phyloP scores from a whole-genome alignment of 805 yeast genomes.

The Cyberlindnera sargentensis region DNA sequence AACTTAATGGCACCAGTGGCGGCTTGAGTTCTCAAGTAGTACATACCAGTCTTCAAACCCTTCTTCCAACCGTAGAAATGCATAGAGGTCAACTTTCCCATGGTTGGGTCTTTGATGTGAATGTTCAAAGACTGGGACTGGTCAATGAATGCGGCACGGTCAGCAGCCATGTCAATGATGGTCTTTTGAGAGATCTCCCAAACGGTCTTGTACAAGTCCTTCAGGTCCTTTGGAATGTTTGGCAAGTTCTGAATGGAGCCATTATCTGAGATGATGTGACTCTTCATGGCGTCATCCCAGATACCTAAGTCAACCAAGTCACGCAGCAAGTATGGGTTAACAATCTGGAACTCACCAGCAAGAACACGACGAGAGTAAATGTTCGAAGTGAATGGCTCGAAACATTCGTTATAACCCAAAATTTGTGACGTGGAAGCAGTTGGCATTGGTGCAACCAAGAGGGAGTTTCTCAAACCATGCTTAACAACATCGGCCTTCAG shows the following conservation, averaged over 20 bases:
- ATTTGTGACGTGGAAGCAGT: constrained; percentile 98
- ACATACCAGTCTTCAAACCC: constrained; percentile 98
- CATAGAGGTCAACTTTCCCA: constrained; percentile 96
- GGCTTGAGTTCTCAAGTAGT: constrained; percentile 94
- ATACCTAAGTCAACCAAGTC: constrained; percentile 77
- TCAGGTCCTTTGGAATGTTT: constrained; percentile 66
- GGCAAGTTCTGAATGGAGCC: constrained; percentile 82
- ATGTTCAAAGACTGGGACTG: constrained; percentile 93
- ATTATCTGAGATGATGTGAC: constrained; percentile 62
- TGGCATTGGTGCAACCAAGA: constrained; percentile 94
- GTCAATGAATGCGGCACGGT: constrained; percentile 86
- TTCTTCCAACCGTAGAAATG: constrained; percentile 99
- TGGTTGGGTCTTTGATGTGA: constrained; percentile 82
- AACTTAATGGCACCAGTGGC: constrained; percentile 96
- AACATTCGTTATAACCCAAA: constrained; percentile 89
- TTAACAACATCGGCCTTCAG: constrained; percentile 51
- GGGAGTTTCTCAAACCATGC: constrained; percentile 80
- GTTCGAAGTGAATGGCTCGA: constrained; percentile 95
- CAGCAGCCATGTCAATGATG: constrained; percentile 62
- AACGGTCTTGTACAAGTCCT: constrained; percentile 68
- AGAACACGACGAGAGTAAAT: constrained; percentile 85
- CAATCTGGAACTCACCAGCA: constrained; percentile 92
- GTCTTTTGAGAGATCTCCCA: constrained; percentile 90
- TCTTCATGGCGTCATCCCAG: constrained; percentile 78
- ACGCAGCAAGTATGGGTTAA: constrained; percentile 76